Conservation (phyloP, 805 yeast genomes). For the Tetrapisispora arboricola region DNA sequence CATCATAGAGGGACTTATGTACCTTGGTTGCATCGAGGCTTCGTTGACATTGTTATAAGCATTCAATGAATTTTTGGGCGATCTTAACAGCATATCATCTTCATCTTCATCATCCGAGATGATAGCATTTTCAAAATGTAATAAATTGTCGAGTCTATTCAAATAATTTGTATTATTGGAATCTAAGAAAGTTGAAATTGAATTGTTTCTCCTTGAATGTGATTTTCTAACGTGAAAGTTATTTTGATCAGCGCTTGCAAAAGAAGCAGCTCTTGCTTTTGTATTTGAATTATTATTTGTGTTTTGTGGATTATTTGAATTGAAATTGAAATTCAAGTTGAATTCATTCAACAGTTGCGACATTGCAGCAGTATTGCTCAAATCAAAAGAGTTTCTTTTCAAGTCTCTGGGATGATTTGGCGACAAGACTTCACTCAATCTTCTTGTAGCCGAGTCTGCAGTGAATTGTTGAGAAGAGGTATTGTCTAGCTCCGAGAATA, state of each 20-base stretch:
- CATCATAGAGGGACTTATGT: conserved; percentile 25
- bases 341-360: background rate
- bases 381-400: background rate
- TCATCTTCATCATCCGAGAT: conserved; percentile 12
- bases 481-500: background rate
- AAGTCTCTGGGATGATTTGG: background rate
- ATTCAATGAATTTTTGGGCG: conserved; percentile 5
- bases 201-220: background rate
- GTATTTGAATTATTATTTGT: background rate
- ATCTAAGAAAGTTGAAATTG: background rate
- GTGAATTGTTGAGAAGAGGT: background rate
- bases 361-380: background rate
- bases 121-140: conserved; percentile 8
- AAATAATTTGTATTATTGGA: conserved; percentile 1
- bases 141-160: background rate
- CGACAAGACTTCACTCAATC: conserved; percentile 1
- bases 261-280: background rate
- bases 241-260: background rate
- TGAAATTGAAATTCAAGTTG: background rate
- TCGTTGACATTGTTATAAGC: background rate
- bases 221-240: conserved; percentile 1
- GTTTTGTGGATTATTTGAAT: background rate
- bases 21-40: conserved; percentile 6
- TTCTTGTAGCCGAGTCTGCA: background rate
- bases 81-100: conserved; percentile 8